Percentiles rank a stretch among this genome's conserved stretches.
Conservation (phyloP, 1,284 basidiomycete genomes). For the Cutaneotrichosporon cutaneum region DNA sequence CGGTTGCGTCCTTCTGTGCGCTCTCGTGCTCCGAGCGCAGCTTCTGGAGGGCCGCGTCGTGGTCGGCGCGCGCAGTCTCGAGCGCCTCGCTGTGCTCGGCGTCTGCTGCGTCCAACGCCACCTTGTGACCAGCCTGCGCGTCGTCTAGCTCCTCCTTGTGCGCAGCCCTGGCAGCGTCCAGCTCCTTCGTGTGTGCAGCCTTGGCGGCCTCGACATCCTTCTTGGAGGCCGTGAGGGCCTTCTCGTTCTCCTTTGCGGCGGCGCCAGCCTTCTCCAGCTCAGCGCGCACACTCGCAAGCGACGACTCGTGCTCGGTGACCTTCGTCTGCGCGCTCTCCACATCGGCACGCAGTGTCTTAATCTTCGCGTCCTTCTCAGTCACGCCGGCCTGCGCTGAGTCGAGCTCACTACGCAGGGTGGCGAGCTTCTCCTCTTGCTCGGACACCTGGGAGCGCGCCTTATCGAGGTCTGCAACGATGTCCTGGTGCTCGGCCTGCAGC, state of each 20-base stretch:
- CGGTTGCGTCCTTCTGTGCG: neutral
- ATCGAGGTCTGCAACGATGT: conserved; percentile 5
- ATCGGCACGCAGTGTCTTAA: neutral
- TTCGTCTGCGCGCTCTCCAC: conserved; percentile 8
- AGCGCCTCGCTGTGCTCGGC: conserved; percentile 8
- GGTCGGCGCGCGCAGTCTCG: neutral
- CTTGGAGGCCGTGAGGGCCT: conserved; percentile 1
- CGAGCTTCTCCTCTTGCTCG: conserved; percentile 19
- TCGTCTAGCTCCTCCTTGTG: conserved; percentile 7
- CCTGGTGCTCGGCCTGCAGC: conserved; percentile 25
- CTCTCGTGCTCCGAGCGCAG: conserved; percentile 7
- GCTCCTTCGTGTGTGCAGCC: conserved; percentile 6
- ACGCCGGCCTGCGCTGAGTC: conserved; percentile 10
- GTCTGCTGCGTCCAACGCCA: neutral
- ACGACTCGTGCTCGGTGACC: conserved; percentile 14
- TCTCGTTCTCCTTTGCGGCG: neutral
- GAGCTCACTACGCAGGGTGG: conserved; percentile 15
- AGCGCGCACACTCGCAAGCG: conserved; percentile 10
- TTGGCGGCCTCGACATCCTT: neutral
- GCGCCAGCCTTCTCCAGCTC: conserved; percentile 16
- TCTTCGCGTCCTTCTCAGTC: neutral
- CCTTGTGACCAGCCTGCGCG: conserved; percentile 14
- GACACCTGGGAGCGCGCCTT: neutral
- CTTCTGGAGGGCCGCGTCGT: neutral
- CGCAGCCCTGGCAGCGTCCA: conserved; percentile 10